Evolutionary conservation across 2,329 filamentous ascomycete genomes (phyloP), one percentile per base, ranked within the genome.

Genomic region (Aaosphaeria arxii): DNA sequence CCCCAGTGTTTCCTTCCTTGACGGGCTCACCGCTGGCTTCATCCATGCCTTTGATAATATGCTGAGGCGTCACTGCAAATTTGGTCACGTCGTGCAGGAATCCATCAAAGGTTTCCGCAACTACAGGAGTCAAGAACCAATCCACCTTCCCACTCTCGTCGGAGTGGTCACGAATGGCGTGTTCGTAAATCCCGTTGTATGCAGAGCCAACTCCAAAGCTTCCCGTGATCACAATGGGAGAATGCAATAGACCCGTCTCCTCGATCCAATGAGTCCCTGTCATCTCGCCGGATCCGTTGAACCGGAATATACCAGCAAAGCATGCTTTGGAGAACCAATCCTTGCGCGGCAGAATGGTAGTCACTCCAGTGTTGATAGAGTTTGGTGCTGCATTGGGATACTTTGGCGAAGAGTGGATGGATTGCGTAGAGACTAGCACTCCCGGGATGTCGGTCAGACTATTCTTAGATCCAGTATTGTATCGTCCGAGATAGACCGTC

Each of bases 281-380:
- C 71, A 85, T 72, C 64, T 85, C 82, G 39, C 84, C 83, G 41
- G 77, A 78, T 46, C 83, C 83, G 55, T 86, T 86, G 71, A 86
- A 84, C 51, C 77, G 75, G 66, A 84, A 85, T 42, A 71, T 64
- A 7, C 71, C 72, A 2, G 73, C 71, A 47, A 73, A 73, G 48
- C 70, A 73, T 4, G 68, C 73, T 32, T 66, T 62, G 47, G 69
- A 55, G 53, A 72, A 74, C 58, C 69, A 73, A 48, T 73, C 66
- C 36, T 62, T 64, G 7, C 72, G 70, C 0, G 74, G 73, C 1
- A 74, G 61, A 46, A 77, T 75, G 28, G 71, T 69, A 0, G 74
- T 76, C 0, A 75, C 59, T 11, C 74, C 74, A 4, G 73, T 77
- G 49, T 71, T 71, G 52, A 71, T 66, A n/a, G 59, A 56, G 13